Evolutionary conservation across 2,329 filamentous ascomycete genomes (phyloP).

Genomic region (Trichophyton mentagrophytes): DNA sequence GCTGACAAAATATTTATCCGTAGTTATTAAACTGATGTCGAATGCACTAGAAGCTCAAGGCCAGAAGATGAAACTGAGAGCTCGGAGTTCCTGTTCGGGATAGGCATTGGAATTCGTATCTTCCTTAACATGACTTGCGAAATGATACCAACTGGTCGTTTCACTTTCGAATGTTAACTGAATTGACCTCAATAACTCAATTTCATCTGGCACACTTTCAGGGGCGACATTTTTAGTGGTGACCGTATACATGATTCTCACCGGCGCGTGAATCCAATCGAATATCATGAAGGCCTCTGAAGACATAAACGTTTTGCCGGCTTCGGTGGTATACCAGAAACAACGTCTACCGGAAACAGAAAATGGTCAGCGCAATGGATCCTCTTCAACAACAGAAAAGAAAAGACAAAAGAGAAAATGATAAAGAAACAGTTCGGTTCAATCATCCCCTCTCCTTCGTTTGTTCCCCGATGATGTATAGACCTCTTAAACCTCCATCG

Average conservation of each 20-base stretch:
- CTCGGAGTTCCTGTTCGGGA: conserved; percentile 21
- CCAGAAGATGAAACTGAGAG: conserved; percentile 48
- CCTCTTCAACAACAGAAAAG: not conserved
- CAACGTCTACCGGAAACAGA: not conserved
- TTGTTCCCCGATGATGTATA: not conserved
- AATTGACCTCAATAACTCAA: not conserved
- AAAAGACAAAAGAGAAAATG: not conserved
- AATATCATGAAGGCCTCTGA: no score
- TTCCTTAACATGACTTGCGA: no score
- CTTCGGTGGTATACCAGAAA: not conserved
- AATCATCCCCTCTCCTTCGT: not conserved
- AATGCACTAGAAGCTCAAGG: conserved; percentile 53
- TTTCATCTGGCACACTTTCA: not conserved
- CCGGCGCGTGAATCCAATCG: no score
- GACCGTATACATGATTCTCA: no score
- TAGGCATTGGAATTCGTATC: not conserved
- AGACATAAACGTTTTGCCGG: no score
- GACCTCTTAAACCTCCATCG: not conserved
- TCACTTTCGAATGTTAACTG: not conserved
- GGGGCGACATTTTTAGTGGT: no score
- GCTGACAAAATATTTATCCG: not conserved
- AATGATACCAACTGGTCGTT: no score
- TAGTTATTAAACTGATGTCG: conserved; percentile 58
- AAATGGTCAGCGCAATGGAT: not conserved
- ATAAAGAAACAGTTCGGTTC: not conserved